Evolutionary conservation across 2,329 filamentous ascomycete genomes (phyloP).

Genomic region (Ilyonectria destructans): DNA sequence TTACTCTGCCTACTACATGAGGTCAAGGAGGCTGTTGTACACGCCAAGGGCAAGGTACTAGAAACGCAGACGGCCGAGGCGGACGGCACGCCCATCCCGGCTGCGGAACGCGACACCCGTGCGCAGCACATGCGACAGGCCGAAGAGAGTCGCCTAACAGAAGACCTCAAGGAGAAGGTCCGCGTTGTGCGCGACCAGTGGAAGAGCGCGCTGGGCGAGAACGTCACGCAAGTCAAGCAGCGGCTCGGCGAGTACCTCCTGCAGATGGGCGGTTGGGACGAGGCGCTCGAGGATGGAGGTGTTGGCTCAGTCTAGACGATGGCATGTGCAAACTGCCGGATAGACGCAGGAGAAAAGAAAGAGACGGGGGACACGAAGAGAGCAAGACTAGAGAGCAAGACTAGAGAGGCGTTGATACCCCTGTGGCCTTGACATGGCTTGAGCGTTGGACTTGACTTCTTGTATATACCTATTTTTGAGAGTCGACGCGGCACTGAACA

Average conservation of each 20-base stretch:
- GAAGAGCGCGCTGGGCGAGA: conserved; percentile 87
- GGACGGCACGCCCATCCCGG: conserved; percentile 51
- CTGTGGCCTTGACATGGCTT: conserved; percentile 33
- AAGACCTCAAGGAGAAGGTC: conserved; percentile 94
- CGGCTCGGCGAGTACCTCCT: conserved; percentile 82
- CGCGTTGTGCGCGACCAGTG: conserved; percentile 92
- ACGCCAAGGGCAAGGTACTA: conserved; percentile 77
- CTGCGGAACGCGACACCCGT: conserved; percentile 56
- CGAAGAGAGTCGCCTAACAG: conserved; percentile 82
- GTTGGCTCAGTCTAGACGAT: conserved; percentile 62
- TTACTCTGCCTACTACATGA: conserved; percentile 92
- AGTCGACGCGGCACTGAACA: conserved; percentile 18
- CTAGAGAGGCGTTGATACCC: conserved; percentile 51
- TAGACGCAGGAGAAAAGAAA: conserved; percentile 4
- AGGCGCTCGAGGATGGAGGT: conserved; percentile 75
- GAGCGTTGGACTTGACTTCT: conserved; percentile 33
- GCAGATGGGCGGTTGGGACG: conserved; percentile 90
- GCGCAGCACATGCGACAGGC: conserved; percentile 73
- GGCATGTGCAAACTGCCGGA: conserved; percentile 11
- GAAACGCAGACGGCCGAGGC: conserved; percentile 73
- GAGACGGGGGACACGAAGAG: conserved; percentile 16
- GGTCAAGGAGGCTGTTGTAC: conserved; percentile 85
- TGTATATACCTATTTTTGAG: conserved; percentile 35
- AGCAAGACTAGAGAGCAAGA: conserved; percentile 32
- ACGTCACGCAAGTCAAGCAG: conserved; percentile 81